Conservation (phyloP, 495 filamentous ascomycete genomes). For the Podospora bellae-mahoneyi region DNA sequence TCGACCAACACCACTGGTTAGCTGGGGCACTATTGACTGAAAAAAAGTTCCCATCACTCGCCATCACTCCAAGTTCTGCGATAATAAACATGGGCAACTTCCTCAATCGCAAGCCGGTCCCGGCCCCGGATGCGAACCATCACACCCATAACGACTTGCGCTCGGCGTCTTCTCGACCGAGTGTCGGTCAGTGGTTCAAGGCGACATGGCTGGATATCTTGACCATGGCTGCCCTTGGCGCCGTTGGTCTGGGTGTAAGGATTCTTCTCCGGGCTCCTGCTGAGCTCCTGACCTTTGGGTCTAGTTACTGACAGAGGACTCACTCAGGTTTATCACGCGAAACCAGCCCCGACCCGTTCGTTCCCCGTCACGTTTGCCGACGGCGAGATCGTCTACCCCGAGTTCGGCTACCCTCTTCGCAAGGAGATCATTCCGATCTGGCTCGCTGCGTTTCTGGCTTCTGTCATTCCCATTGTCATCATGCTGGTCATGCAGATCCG, state of each 20-base stretch:
- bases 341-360: conserved; percentile 50
- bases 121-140: background rate
- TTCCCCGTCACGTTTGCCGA: conserved; percentile 40
- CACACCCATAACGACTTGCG: background rate
- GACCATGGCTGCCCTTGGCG: conserved; percentile 56
- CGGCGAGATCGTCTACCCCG: conserved; percentile 56
- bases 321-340: conserved; percentile 49
- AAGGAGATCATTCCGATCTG: conserved; percentile 63
- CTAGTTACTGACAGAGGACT: background rate
- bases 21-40: no score
- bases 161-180: background rate
- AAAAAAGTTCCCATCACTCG: no score
- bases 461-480: conserved; percentile 56
- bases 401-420: conserved; percentile 59
- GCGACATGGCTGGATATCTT: conserved; percentile 56
- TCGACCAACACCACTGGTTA: no score
- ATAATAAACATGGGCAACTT: background rate
- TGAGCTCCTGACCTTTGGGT: background rate
- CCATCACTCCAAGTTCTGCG: no score
- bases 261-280: background rate
- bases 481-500: conserved; percentile 58
- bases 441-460: conserved; percentile 53
- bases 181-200: conserved; percentile 47
- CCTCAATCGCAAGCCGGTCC: background rate
- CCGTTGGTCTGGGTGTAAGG: conserved; percentile 46